Evolutionary conservation across 1,284 basidiomycete species (phyloP), one percentile per base, ranked within the genome.

Genomic region (Puccinia horiana): DNA sequence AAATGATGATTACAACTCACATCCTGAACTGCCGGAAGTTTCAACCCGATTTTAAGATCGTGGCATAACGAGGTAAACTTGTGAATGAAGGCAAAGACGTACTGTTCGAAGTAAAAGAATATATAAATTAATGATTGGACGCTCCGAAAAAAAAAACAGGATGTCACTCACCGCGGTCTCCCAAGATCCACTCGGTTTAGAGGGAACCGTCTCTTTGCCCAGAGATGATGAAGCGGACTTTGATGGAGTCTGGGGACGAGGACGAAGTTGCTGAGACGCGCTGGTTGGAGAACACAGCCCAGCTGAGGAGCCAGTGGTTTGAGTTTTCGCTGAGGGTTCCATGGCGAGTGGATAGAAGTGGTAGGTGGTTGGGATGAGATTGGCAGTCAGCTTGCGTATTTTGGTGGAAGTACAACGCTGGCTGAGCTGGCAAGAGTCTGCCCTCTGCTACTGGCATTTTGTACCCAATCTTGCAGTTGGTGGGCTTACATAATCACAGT

Each of bases 21-120:
- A 63, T 81, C 70, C 11, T 42, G 26, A 49, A n/a, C 70, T 35
- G 67, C 72, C 32, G 56, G 79, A 26, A 81, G 35, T 37, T 56
- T 73, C 44, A 81, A 74, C 6, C 67, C 79, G 72, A 47, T 74
- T 26, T 81, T 63, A 58, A 81, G 56, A 65, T 81, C 56, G 44
- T 81, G 67, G 47, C 67, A 81, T 32, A 81, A 65, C 40, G 69
- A 63, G 37, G 79, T 81, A 23, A 81, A 81, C 54, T 74, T 81
- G 58, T 35, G 42, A 4, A 81, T 81, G 56, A 81, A 81, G 70
- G 79, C 79, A 29, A 70, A 81, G 40, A 81, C 70, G 56, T 81
- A 81, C 79, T 81, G 42, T 42, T 37, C 49, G 40, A 42, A 23
- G 35, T 18, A 37, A 58, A 37, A 20, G 32, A 11, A 11, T 12